Conservation (phyloP, 139 green algal species). For the Helicosporidium sp. region DNA sequence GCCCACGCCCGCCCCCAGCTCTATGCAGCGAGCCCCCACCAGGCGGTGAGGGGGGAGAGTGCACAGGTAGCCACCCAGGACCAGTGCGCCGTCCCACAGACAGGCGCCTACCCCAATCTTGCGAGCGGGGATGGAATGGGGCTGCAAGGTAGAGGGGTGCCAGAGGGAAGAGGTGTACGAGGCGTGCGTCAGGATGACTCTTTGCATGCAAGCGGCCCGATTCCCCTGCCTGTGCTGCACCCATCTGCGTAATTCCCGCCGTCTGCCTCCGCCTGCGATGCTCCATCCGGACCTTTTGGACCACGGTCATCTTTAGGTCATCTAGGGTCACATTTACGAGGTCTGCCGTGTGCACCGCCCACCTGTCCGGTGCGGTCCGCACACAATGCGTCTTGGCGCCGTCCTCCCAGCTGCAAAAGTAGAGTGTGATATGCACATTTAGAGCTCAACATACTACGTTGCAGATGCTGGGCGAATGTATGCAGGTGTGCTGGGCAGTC, state of each 20-base stretch:
- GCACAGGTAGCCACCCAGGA: constrained; percentile 21
- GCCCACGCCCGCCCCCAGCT: constrained; percentile 27
- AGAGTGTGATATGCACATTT: background rate
- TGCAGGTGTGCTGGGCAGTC: background rate
- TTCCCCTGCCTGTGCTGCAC: too few relatives aligned
- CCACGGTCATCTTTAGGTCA: constrained; percentile 1
- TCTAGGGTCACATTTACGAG: constrained; percentile 12
- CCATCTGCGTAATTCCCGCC: too few relatives aligned
- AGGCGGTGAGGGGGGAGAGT: background rate
- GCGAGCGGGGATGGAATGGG: too few relatives aligned
- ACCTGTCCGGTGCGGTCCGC: constrained; percentile 11
- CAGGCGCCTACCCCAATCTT: constrained; percentile 26
- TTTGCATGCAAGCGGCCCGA: background rate
- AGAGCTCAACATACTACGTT: background rate
- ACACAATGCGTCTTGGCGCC: constrained; percentile 8
- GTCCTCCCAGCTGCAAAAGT: constrained; percentile 22
- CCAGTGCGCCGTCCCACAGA: constrained; percentile 25
- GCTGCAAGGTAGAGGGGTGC: background rate
- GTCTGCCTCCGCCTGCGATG: too few relatives aligned
- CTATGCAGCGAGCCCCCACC: constrained; percentile 12
- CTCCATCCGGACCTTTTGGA: constrained; percentile 5
- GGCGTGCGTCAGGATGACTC: background rate
- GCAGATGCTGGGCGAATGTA: too few relatives aligned
- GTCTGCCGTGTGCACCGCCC: constrained; percentile 26
- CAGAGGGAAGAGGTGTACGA: background rate